A percentile compares a stretch with the other conserved stretches of the same genome.
phyloP scores from a whole-genome alignment of 2,329 filamentous ascomycete genomes.

The Plenodomus tracheiphilus region DNA sequence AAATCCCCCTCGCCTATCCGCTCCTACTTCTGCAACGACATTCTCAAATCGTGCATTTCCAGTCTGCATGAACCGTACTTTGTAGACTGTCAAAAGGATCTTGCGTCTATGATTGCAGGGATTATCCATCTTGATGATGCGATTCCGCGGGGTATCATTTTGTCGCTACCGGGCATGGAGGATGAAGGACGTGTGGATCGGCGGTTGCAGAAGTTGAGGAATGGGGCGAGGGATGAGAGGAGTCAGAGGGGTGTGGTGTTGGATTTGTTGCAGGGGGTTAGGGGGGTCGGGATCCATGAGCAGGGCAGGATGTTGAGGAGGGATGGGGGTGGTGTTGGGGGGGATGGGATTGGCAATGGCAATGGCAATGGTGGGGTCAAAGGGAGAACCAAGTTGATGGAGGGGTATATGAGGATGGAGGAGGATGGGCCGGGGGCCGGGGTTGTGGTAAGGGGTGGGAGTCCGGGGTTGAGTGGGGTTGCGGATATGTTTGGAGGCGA shows the following conservation, averaged over 20 bases:
- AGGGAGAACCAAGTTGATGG: conserved; percentile 39
- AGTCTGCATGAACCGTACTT: conserved; percentile 96
- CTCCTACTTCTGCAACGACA: conserved; percentile 86
- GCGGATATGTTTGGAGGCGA: conserved; percentile 49
- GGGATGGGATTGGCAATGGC: conserved; percentile 44
- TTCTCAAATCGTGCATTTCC: conserved; percentile 85
- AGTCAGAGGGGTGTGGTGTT: conserved; percentile 81
- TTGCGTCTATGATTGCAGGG: conserved; percentile 83
- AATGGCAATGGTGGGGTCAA: conserved; percentile 44
- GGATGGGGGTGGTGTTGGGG: conserved; percentile 37
- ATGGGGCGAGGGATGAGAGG: conserved; percentile 59
- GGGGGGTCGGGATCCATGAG: conserved; percentile 91
- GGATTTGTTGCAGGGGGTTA: conserved; percentile 80
- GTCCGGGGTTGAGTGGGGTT: conserved; percentile 48
- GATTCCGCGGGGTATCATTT: conserved; percentile 75
- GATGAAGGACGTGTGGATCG: conserved; percentile 64
- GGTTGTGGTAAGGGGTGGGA: conserved; percentile 45
- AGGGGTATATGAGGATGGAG: conserved; percentile 50
- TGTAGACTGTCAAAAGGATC: conserved; percentile 90
- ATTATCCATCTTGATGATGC: conserved; percentile 77
- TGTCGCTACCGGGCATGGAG: conserved; percentile 77
- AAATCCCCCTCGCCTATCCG: conserved; percentile 62
- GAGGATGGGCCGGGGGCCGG: conserved; percentile 23
- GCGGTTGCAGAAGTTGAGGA: conserved; percentile 47
- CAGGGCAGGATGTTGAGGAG: conserved; percentile 78